Evolutionary conservation across 441 rosid genomes (phyloP).

Genomic region (Hura crepitans): DNA sequence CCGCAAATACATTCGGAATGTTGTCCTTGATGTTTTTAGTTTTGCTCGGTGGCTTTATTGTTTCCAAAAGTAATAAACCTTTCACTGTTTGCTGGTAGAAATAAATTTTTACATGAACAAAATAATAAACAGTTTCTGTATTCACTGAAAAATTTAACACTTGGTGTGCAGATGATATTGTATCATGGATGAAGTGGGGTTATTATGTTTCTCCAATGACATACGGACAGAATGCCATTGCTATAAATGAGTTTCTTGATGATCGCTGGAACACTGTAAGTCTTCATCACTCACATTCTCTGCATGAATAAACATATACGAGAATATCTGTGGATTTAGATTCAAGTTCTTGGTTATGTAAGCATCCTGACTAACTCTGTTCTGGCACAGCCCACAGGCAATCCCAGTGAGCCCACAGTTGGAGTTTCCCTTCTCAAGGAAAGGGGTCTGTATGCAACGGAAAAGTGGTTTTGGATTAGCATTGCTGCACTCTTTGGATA

Average conservation of each 20-base stretch:
- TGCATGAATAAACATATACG: not conserved
- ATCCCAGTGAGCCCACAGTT: conserved; percentile 34
- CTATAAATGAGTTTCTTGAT: conserved; percentile 77
- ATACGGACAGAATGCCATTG: conserved; percentile 89
- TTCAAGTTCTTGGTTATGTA: not conserved
- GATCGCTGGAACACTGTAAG: conserved; percentile 74
- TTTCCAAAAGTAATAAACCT: conserved; percentile 42
- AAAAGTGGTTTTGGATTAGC: conserved; percentile 55
- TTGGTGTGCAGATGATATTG: conserved; percentile 52
- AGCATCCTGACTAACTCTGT: not conserved
- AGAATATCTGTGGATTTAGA: not conserved
- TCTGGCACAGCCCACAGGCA: conserved; percentile 37
- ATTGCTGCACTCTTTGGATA: conserved; percentile 47
- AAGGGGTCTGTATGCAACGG: conserved; percentile 53
- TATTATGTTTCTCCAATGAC: conserved; percentile 79
- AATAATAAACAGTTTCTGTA: not conserved
- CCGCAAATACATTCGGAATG: conserved; percentile 49
- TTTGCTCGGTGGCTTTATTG: conserved; percentile 61
- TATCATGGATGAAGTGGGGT: conserved; percentile 75
- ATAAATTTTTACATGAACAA: too few relatives aligned
- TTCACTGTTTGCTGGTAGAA: too few relatives aligned
- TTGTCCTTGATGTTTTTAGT: conserved; percentile 47
- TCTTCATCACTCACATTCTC: not conserved
- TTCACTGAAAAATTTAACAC: too few relatives aligned
- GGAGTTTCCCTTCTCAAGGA: conserved; percentile 48